Evolutionary conservation across 1,284 basidiomycete genomes (phyloP).

Genomic region (Ganoderma meredithae): DNA sequence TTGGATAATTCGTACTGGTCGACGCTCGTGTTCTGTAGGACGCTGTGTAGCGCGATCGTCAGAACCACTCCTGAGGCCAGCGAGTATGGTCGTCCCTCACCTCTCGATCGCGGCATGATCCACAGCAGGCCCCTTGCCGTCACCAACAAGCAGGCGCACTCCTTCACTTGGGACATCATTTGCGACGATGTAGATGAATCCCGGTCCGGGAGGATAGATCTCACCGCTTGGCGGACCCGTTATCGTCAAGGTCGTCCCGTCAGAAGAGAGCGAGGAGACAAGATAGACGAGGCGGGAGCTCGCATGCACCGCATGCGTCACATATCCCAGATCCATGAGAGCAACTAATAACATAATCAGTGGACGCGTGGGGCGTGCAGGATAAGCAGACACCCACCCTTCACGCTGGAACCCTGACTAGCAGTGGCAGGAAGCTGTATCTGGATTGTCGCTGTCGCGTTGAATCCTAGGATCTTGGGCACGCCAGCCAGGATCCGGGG

Average conservation of each 20-base stretch:
- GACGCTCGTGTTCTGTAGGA: conserved; percentile 52
- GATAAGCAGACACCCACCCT: conserved; percentile 39
- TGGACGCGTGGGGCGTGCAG: not conserved
- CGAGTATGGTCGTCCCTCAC: conserved; percentile 46
- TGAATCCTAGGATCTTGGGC: conserved; percentile 56
- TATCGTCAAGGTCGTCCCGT: conserved; percentile 51
- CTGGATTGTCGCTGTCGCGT: conserved; percentile 49
- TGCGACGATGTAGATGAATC: conserved; percentile 76
- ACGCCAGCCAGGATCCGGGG: conserved; percentile 53
- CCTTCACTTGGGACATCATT: conserved; percentile 76
- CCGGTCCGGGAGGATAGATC: conserved; percentile 85
- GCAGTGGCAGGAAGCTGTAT: conserved; percentile 46
- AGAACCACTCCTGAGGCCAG: not conserved
- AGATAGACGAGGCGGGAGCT: conserved; percentile 82
- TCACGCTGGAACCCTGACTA: conserved; percentile 41
- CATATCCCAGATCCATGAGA: conserved; percentile 81
- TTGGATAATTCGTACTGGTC: conserved; percentile 60
- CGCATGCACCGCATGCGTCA: conserved; percentile 82
- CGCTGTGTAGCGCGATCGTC: conserved; percentile 36
- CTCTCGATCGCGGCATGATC: conserved; percentile 61
- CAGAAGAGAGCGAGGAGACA: conserved; percentile 43
- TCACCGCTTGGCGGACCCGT: conserved; percentile 66
- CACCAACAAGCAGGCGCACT: conserved; percentile 73
- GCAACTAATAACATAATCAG: conserved; percentile 53
- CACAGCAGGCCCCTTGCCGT: conserved; percentile 64